A percentile compares a stretch with the other conserved stretches of the same genome.
These are phyloP conservation scores for Lactarius sanguifluus DNA, from an alignment of 768 basidiomycete genomes.

Conservation along the genomic window DNA sequence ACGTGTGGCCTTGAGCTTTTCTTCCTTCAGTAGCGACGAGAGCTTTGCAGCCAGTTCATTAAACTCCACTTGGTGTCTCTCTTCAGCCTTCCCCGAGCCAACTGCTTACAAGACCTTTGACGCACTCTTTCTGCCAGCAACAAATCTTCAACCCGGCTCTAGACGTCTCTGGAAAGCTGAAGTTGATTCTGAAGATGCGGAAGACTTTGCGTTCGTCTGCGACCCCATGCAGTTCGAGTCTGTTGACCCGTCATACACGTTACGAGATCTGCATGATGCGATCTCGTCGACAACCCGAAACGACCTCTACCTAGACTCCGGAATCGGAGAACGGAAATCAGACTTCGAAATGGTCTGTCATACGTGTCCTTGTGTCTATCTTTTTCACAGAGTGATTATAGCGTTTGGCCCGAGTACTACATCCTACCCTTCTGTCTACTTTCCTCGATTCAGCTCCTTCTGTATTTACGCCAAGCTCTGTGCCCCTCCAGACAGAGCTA, in stretches of 20 bases:
- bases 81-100: constrained; percentile 53
- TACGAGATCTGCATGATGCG: constrained; percentile 31
- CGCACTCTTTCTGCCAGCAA: constrained; percentile 40
- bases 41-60: constrained; percentile 21
- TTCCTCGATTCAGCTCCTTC: constrained; percentile 86
- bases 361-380: background rate
- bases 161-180: constrained; percentile 39
- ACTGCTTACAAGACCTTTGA: constrained; percentile 58
- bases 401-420: constrained; percentile 72
- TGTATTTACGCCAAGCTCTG: constrained; percentile 70
- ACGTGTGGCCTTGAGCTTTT: constrained; percentile 41
- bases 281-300: constrained; percentile 11
- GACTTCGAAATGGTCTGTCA: constrained; percentile 11
- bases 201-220: constrained; percentile 33
- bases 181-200: constrained; percentile 40
- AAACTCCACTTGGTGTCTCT: constrained; percentile 63
- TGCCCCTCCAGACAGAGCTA: constrained; percentile 57
- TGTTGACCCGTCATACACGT: constrained; percentile 25
- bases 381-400: constrained; percentile 33
- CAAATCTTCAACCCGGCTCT: constrained; percentile 8
- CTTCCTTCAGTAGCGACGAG: constrained; percentile 19
- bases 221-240: constrained; percentile 24
- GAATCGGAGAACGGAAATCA: constrained; percentile 28
- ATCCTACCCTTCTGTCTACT: constrained; percentile 75
- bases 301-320: constrained; percentile 18